phyloP scores from a whole-genome alignment of 2,329 filamentous ascomycete species.

The Emmonsiellopsis sp. region DNA sequence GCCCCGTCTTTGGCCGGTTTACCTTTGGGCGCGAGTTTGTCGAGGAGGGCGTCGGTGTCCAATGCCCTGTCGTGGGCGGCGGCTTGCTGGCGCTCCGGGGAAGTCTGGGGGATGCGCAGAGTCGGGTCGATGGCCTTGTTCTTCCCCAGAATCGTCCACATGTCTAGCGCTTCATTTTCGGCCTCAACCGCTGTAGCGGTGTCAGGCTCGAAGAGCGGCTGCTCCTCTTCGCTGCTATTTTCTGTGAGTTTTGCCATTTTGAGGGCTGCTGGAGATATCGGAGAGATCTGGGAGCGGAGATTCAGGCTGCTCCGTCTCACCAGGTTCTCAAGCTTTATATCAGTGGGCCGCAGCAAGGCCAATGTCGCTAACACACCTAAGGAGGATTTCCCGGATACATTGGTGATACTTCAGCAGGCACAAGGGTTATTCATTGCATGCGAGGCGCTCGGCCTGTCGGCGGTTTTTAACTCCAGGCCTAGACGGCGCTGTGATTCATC shows the following conservation, averaged over 20 bases:
- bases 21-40: slow-evolving; percentile 12
- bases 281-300: not conserved
- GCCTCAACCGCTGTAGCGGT: not conserved
- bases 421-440: too few species aligned
- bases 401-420: too few species aligned
- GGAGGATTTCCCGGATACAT: too few species aligned
- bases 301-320: not conserved
- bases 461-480: too few species aligned
- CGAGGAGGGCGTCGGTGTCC: slow-evolving; percentile 16
- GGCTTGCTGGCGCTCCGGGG: slow-evolving; percentile 13
- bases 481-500: too few species aligned
- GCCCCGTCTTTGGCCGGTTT: slow-evolving; percentile 4
- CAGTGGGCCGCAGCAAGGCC: too few species aligned
- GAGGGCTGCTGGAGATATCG: too few species aligned
- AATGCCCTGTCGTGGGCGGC: slow-evolving; percentile 17
- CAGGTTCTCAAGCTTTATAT: too few species aligned
- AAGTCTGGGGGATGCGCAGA: slow-evolving; percentile 12
- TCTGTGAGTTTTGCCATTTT: not conserved
- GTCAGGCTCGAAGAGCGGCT: not conserved
- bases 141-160: not conserved
- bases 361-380: too few species aligned
- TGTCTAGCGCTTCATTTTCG: not conserved
- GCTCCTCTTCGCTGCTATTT: not conserved
- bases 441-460: too few species aligned
- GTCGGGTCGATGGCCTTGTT: not conserved